These are phyloP conservation scores for Crithidia fasciculata DNA, from an alignment of 208 protist species.

Conservation along the genomic window DNA sequence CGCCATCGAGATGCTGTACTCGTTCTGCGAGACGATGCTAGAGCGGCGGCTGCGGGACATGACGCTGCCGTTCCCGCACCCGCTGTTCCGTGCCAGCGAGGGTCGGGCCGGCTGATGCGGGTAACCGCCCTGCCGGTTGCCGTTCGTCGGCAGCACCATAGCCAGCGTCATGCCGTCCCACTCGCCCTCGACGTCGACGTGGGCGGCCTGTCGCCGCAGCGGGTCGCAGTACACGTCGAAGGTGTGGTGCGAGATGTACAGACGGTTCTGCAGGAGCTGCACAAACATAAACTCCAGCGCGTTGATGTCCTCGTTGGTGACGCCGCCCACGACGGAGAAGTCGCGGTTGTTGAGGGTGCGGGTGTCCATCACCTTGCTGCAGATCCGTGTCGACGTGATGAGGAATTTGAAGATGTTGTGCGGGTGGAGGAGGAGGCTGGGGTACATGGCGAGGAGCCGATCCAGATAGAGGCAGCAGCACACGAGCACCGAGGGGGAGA, in stretches of 20 bases:
- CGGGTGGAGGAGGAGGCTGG: conserved; percentile 44
- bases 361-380: conserved; percentile 80
- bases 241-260: conserved; percentile 63
- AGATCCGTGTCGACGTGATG: conserved; percentile 52
- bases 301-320: conserved; percentile 73
- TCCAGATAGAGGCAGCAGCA: conserved; percentile 76
- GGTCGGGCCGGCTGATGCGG: conserved; percentile 25
- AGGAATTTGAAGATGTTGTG: conserved; percentile 76
- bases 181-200: conserved; percentile 26
- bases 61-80: conserved; percentile 1
- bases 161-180: conserved; percentile 15
- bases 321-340: conserved; percentile 66
- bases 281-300: conserved; percentile 67
- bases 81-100: conserved; percentile 12
- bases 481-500: conserved; percentile 68
- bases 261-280: conserved; percentile 51
- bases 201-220: conserved; percentile 28
- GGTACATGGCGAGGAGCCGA: conserved; percentile 45
- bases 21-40: conserved; percentile 33
- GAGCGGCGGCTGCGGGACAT: conserved; percentile 30
- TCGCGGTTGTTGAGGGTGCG: conserved; percentile 79
- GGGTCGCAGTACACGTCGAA: conserved; percentile 61
- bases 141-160: conserved; percentile 12
- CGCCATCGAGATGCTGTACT: conserved; percentile 25
- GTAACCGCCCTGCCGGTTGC: neutral